Evolutionary conservation across 768 basidiomycete species (phyloP).

Genomic region (Lentinula raphanica): DNA sequence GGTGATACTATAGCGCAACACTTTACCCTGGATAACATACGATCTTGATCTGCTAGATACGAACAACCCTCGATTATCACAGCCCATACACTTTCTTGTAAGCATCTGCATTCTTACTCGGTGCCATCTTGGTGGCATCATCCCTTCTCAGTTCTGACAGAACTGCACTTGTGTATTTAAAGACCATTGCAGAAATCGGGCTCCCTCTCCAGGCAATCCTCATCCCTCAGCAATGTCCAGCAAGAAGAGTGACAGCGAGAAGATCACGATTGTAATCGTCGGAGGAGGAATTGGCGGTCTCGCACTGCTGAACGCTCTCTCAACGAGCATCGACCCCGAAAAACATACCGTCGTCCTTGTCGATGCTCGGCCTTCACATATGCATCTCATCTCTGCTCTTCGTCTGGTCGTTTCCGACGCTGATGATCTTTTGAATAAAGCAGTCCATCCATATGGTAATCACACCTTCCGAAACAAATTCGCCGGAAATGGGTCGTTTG

Average conservation of each 20-base stretch:
- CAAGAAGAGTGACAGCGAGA: background rate
- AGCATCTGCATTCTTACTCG: background rate
- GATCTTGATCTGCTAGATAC: background rate
- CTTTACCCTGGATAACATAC: background rate
- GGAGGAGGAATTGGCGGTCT: conserved; percentile 56
- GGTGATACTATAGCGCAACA: background rate
- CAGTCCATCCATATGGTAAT: conserved; percentile 32
- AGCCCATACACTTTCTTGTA: background rate
- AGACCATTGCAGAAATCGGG: background rate
- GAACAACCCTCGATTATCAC: background rate
- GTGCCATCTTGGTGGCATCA: background rate
- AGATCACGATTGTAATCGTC: conserved; percentile 37
- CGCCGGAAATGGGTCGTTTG: conserved; percentile 36
- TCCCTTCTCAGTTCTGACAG: background rate
- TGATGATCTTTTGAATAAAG: conserved; percentile 28
- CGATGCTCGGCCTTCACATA: conserved; percentile 42
- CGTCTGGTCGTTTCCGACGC: conserved; percentile 47
- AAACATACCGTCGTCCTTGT: conserved; percentile 52
- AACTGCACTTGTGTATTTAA: background rate
- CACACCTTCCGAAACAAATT: conserved; percentile 30
- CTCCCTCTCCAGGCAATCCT: background rate
- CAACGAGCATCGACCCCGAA: conserved; percentile 39
- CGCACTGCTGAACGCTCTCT: conserved; percentile 40
- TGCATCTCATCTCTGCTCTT: conserved; percentile 45
- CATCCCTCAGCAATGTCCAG: background rate